phyloP scores from a whole-genome alignment of 2,329 filamentous ascomycete species.

The Ilyonectria destructans region DNA sequence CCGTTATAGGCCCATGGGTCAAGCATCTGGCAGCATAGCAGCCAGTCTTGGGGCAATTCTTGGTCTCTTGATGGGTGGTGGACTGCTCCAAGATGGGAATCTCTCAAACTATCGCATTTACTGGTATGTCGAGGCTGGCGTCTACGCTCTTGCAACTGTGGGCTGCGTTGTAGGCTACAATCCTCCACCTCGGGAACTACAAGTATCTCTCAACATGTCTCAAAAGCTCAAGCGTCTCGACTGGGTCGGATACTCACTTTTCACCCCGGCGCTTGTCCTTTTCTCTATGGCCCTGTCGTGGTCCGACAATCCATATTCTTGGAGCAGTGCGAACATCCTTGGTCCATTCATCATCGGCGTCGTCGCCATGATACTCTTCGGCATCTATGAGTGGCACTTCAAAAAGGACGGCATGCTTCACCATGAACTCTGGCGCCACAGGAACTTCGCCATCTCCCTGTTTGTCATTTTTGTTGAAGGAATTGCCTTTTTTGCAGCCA shows the following conservation, averaged over 20 bases:
- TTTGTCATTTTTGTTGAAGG: constrained; percentile 19
- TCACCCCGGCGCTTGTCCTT: background rate
- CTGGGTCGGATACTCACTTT: constrained; percentile 8
- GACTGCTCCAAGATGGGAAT: background rate
- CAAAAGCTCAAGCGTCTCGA: constrained; percentile 2
- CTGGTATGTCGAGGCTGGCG: background rate
- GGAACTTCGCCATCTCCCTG: constrained; percentile 17
- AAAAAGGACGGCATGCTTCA: constrained; percentile 20
- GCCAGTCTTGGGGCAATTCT: background rate
- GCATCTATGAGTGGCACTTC: constrained; percentile 20
- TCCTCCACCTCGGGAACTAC: constrained; percentile 5
- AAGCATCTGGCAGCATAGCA: constrained; percentile 10
- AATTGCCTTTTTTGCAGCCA: constrained; percentile 16
- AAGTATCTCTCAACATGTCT: background rate
- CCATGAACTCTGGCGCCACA: constrained; percentile 18
- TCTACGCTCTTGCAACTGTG: background rate
- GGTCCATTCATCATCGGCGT: constrained; percentile 9
- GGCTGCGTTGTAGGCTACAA: background rate
- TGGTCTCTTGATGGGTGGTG: background rate
- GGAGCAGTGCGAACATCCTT: constrained; percentile 1
- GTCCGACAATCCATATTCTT: constrained; percentile 13
- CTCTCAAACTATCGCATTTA: constrained; percentile 11
- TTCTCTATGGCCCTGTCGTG: constrained; percentile 8
- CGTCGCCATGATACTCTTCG: background rate
- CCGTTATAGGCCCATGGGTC: constrained; percentile 10